A percentile compares a stretch with the other conserved stretches of the same genome.
Evolutionary conservation across 2,329 filamentous ascomycete genomes (phyloP).

Genomic region (Aquanectria penicillioides): DNA sequence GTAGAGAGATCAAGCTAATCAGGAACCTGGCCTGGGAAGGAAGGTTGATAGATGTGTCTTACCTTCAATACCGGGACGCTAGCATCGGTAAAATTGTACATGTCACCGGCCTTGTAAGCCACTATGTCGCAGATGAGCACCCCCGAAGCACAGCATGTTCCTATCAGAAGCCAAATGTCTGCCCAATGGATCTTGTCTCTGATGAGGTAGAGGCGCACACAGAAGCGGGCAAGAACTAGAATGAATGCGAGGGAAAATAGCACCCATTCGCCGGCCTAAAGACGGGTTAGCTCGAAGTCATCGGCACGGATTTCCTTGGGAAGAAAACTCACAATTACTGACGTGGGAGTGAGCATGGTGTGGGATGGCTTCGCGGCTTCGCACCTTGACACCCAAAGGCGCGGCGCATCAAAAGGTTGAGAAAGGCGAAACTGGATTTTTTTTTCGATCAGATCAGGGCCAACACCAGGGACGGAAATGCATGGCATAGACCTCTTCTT

Average conservation of each 20-base stretch:
- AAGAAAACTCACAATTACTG: background rate
- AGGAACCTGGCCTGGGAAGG: no score
- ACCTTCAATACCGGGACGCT: conserved; percentile 6
- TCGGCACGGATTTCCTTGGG: no score
- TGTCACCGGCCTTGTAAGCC: background rate
- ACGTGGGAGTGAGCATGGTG: background rate
- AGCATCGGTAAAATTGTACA: background rate
- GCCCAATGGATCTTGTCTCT: conserved; percentile 11
- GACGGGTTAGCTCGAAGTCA: background rate
- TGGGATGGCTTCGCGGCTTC: no score
- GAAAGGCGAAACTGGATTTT: no score
- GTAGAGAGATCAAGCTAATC: background rate
- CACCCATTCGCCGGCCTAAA: conserved; percentile 12
- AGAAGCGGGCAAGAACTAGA: conserved; percentile 9
- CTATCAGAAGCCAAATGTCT: conserved; percentile 3
- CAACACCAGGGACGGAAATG: no score
- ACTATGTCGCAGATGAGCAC: conserved; percentile 12
- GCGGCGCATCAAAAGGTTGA: no score
- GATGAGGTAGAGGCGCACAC: conserved; percentile 15
- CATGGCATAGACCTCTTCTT: background rate
- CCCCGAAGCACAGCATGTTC: background rate
- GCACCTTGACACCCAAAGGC: no score
- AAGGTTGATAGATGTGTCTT: background rate
- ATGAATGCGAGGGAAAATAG: conserved; percentile 7
- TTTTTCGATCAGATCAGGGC: no score